Percentiles rank a stretch among this genome's conserved stretches.
These are phyloP conservation scores for Melanomma pulvis-pyrius DNA, from an alignment of 495 filamentous ascomycete genomes.

Conservation along the genomic window DNA sequence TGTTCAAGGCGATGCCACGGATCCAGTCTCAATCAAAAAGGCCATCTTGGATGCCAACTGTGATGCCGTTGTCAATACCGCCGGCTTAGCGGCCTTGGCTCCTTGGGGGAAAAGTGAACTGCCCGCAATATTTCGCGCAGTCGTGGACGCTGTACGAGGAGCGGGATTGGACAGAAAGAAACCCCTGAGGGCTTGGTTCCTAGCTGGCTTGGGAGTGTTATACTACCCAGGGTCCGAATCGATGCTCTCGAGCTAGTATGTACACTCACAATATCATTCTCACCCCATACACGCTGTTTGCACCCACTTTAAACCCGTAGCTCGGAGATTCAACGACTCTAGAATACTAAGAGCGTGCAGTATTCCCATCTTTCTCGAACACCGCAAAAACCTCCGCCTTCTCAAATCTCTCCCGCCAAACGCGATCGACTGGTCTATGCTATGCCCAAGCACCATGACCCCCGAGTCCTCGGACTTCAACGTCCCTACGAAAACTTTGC, in stretches of 20 bases:
- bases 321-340: not conserved
- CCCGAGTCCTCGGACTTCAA: constrained; percentile 29
- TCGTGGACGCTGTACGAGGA: constrained; percentile 25
- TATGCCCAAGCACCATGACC: constrained; percentile 29
- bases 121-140: constrained; percentile 31
- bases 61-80: constrained; percentile 49
- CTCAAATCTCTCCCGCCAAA: constrained; percentile 27
- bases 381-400: constrained; percentile 30
- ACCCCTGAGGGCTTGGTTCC: constrained; percentile 33
- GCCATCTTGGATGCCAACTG: constrained; percentile 44
- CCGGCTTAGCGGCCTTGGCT: constrained; percentile 35
- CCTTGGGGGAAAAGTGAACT: constrained; percentile 33
- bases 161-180: constrained; percentile 17
- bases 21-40: constrained; percentile 42
- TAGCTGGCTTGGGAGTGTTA: constrained; percentile 30
- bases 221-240: constrained; percentile 28
- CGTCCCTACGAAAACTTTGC: constrained; percentile 15
- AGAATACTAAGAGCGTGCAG: constrained; percentile 23
- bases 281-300: constrained; percentile 10
- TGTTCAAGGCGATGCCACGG: constrained; percentile 48
- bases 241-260: constrained; percentile 36
- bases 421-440: constrained; percentile 34
- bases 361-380: constrained; percentile 32
- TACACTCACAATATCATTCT: constrained; percentile 7
- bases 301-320: constrained; percentile 6